Evolutionary conservation across 2,329 filamentous ascomycete genomes (phyloP).

Genomic region (Monosporascus sp.): DNA sequence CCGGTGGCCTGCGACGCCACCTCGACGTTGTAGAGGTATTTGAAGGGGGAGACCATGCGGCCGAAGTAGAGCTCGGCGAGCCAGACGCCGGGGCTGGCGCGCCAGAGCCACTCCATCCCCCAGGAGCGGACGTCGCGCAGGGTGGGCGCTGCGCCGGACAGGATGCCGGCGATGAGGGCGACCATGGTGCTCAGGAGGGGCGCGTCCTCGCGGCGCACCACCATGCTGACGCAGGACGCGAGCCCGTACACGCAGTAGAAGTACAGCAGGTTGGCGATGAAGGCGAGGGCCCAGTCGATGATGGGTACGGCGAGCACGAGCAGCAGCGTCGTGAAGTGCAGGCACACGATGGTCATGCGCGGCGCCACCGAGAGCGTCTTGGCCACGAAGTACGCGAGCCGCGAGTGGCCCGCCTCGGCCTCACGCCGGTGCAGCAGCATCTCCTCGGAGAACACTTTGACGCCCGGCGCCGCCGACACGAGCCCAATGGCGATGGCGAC

Average conservation of each 20-base stretch:
- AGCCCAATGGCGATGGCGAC: constrained; percentile 50
- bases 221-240: constrained; percentile 46
- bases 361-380: constrained; percentile 48
- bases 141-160: constrained; percentile 48
- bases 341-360: constrained; percentile 42
- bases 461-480: constrained; percentile 47
- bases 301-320: constrained; percentile 43
- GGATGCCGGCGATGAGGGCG: constrained; percentile 46
- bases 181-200: constrained; percentile 51
- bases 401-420: constrained; percentile 49
- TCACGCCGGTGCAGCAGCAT: constrained; percentile 50
- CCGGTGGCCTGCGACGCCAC: constrained; percentile 37
- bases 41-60: constrained; percentile 42
- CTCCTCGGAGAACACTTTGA: constrained; percentile 52
- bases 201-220: constrained; percentile 49
- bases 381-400: constrained; percentile 50
- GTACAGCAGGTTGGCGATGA: constrained; percentile 46
- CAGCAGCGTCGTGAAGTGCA: constrained; percentile 50
- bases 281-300: constrained; percentile 44
- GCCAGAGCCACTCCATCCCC: constrained; percentile 52
- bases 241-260: constrained; percentile 56
- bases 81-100: constrained; percentile 48
- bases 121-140: constrained; percentile 42
- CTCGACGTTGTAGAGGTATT: constrained; percentile 46
- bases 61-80: constrained; percentile 51